phyloP scores from a whole-genome alignment of 352 stramenopile species.

The Thalassiosira gravida region DNA sequence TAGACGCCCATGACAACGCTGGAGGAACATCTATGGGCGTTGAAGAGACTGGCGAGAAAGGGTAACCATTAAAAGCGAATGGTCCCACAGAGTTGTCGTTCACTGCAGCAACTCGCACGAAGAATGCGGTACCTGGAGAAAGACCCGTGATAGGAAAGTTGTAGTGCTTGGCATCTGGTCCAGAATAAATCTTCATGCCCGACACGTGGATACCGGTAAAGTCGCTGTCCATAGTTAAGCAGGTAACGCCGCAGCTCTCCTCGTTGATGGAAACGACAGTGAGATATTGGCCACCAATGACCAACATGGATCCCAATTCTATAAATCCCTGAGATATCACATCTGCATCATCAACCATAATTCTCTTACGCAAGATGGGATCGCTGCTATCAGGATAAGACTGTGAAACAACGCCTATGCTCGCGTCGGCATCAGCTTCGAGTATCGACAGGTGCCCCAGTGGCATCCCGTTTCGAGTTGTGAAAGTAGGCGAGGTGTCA shows the following conservation, averaged over 20 bases:
- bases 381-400: slow-evolving; percentile 61
- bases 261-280: slow-evolving; percentile 58
- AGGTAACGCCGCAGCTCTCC: slow-evolving; percentile 51
- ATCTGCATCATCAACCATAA: slow-evolving; percentile 53
- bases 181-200: slow-evolving; percentile 59
- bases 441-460: slow-evolving; percentile 38
- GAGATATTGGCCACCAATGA: slow-evolving; percentile 53
- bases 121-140: slow-evolving; percentile 88
- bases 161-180: slow-evolving; percentile 39
- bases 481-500: slow-evolving; percentile 88
- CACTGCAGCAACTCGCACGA: slow-evolving; percentile 88
- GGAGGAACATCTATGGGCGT: slow-evolving; percentile 43
- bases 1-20: slow-evolving; percentile 57
- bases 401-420: slow-evolving; percentile 49
- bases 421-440: slow-evolving; percentile 52
- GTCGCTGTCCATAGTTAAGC: slow-evolving; percentile 57
- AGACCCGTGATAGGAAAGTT: slow-evolving; percentile 88
- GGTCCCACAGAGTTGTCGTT: slow-evolving; percentile 58
- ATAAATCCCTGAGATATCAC: slow-evolving; percentile 47
- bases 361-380: slow-evolving; percentile 51
- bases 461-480: slow-evolving; percentile 47
- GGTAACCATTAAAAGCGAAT: slow-evolving; percentile 60
- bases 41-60: slow-evolving; percentile 43
- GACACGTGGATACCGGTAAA: slow-evolving; percentile 45
- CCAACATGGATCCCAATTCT: slow-evolving; percentile 38